phyloP scores from a whole-genome alignment of 2,329 filamentous ascomycete species.

The Aspergillus sp. region DNA sequence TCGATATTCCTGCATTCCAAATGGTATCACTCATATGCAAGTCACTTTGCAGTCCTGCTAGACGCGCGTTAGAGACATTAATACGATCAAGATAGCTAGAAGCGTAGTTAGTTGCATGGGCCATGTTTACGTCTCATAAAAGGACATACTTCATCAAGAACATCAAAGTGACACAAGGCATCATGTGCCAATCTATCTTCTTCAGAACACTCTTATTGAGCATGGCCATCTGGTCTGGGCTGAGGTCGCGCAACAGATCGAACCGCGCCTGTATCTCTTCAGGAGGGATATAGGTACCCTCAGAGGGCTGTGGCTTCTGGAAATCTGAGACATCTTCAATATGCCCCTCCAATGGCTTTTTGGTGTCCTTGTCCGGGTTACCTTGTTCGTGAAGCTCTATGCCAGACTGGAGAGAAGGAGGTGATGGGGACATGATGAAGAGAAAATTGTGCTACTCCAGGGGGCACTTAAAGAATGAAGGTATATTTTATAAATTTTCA shows the following conservation, averaged over 20 bases:
- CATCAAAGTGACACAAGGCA: background rate
- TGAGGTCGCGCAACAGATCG: background rate
- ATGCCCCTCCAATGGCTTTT: background rate
- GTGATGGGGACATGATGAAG: background rate
- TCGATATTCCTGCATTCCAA: constrained; percentile 14
- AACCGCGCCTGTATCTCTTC: background rate
- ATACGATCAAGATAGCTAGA: constrained; percentile 12
- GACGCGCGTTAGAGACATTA: constrained; percentile 13
- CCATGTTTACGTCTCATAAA: too few relatives aligned
- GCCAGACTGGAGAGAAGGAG: background rate
- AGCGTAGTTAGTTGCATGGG: background rate
- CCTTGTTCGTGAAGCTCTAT: background rate
- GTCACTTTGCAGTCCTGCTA: constrained; percentile 13
- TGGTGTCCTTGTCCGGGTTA: background rate
- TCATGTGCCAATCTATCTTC: background rate
- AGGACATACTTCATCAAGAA: background rate
- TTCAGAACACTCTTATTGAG: background rate
- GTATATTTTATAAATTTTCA: background rate
- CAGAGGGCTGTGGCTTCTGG: constrained; percentile 10
- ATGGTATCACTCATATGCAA: constrained; percentile 14
- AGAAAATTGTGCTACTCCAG: background rate
- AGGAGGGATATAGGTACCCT: background rate
- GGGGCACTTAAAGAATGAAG: background rate
- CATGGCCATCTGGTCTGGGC: background rate
- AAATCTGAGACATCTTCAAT: background rate